Percentiles rank a stretch among this genome's conserved stretches.
Conservation (phyloP, 169 alveolate genomes). For the Perkinsus olseni region DNA sequence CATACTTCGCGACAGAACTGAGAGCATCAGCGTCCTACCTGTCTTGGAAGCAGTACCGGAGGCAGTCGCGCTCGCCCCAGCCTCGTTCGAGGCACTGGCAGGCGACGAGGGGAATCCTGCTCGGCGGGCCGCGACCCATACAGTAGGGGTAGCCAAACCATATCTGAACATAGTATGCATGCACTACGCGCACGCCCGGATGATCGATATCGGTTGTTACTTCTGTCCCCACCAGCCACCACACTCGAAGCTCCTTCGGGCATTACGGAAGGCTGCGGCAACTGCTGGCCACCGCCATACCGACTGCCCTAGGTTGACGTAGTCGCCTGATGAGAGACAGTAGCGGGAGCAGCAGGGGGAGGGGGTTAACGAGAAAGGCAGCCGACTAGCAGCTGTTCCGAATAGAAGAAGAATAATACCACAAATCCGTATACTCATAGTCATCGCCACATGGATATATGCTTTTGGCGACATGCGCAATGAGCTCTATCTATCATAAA, state of each 20-base stretch:
- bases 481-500: neutral
- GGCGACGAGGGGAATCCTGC: neutral
- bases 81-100: neutral
- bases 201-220: neutral
- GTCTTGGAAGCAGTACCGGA: neutral
- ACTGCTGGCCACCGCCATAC: neutral
- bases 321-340: neutral
- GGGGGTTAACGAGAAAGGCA: too few relatives aligned
- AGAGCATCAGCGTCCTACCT: neutral
- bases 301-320: neutral
- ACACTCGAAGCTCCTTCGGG: neutral
- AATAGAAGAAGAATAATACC: too few relatives aligned
- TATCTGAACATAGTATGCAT: neutral
- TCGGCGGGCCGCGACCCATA: neutral
- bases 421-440: neutral
- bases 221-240: neutral
- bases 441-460: too few relatives aligned
- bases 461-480: too few relatives aligned
- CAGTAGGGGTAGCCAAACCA: neutral
- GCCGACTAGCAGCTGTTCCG: too few relatives aligned
- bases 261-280: neutral
- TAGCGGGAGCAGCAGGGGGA: too few relatives aligned
- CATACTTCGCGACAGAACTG: neutral
- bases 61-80: neutral
- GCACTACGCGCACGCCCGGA: neutral